These are phyloP conservation scores for Acanthamoeba lenticulata DNA, from an alignment of 208 protist species.

Conservation along the genomic window DNA sequence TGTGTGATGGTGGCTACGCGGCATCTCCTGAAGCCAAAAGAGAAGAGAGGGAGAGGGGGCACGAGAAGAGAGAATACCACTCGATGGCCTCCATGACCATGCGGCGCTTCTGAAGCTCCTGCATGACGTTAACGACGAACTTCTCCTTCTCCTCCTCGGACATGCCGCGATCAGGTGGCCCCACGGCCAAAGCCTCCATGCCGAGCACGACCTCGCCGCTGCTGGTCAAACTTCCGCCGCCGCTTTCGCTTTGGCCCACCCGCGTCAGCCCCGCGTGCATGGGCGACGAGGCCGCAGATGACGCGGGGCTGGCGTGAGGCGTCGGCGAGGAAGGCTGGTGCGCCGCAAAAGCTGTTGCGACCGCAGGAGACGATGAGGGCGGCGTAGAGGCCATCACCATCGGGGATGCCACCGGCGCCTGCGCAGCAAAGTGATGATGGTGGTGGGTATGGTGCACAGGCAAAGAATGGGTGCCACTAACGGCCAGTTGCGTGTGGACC, in stretches of 20 bases:
- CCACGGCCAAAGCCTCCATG: background rate
- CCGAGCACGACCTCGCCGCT: background rate
- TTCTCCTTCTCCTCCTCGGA: slow-evolving; percentile 26
- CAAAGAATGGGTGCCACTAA: too few species aligned
- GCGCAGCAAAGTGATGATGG: too few species aligned
- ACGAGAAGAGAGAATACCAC: too few species aligned
- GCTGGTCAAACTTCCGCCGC: background rate
- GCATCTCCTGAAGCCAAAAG: too few species aligned
- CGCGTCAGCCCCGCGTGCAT: background rate
- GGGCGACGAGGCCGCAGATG: background rate
- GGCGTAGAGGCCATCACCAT: too few species aligned
- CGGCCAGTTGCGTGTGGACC: too few species aligned
- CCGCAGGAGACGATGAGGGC: too few species aligned
- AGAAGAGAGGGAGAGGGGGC: background rate
- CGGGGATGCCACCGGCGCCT: too few species aligned
- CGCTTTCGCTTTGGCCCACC: background rate
- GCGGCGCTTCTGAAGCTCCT: background rate
- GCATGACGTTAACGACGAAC: slow-evolving; percentile 26
- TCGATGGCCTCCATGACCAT: slow-evolving; percentile 36
- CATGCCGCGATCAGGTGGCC: background rate
- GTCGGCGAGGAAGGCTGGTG: background rate
- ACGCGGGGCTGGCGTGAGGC: background rate
- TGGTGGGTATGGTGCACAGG: too few species aligned
- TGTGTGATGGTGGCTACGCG: too few species aligned
- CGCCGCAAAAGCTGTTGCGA: too few species aligned